Evolutionary conservation across 768 basidiomycete species (phyloP).

Genomic region (Mrakia gelida): DNA sequence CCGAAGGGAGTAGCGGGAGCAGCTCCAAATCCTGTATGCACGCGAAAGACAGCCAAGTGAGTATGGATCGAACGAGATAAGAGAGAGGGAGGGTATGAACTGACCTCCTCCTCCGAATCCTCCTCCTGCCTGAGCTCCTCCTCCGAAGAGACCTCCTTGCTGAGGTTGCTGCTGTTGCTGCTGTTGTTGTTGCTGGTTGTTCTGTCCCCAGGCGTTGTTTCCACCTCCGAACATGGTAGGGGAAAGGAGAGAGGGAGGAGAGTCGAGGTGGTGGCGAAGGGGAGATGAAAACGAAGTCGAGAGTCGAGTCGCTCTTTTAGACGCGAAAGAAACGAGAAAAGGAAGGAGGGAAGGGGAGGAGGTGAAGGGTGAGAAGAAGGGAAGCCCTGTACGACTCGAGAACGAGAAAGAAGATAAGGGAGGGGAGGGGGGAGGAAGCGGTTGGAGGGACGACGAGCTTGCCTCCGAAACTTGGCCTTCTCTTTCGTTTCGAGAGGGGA

Average conservation of each 20-base stretch:
- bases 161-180: slow-evolving; percentile 10
- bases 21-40: slow-evolving; percentile 24
- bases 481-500: neutral
- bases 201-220: slow-evolving; percentile 29
- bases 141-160: slow-evolving; percentile 23
- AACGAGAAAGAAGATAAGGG: neutral
- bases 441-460: neutral
- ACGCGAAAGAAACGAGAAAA: too few relatives aligned
- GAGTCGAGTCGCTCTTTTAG: too few relatives aligned
- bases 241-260: neutral
- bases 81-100: neutral
- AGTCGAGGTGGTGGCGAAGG: slow-evolving; percentile 9
- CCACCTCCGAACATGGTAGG: slow-evolving; percentile 5
- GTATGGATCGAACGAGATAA: neutral
- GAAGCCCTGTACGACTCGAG: neutral
- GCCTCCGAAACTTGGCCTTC: too few relatives aligned
- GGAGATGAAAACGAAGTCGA: neutral
- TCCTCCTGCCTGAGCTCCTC: neutral
- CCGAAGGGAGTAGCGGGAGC: slow-evolving; percentile 19
- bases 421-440: neutral
- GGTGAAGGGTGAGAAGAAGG: neutral
- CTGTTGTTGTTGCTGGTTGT: slow-evolving; percentile 32
- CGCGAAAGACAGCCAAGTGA: neutral
- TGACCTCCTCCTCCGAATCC: slow-evolving; percentile 21
- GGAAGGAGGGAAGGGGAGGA: neutral